phyloP scores from a whole-genome alignment of 1,284 basidiomycete species.

The Fomitopsis pinicola region DNA sequence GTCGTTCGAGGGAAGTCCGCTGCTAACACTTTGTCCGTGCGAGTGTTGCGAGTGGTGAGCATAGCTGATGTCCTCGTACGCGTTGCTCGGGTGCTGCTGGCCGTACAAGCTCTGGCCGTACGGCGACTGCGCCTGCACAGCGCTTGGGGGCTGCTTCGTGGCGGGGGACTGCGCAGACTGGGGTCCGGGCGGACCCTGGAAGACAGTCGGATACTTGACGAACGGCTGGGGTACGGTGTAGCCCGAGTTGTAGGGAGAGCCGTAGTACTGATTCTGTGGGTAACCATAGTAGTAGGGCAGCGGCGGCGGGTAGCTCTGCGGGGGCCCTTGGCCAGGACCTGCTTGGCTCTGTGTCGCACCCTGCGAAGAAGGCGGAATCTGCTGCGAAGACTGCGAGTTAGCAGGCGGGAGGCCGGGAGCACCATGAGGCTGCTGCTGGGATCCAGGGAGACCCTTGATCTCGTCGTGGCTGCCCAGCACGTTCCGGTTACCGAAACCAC shows the following conservation, averaged over 20 bases:
- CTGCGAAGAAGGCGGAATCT: conserved; percentile 42
- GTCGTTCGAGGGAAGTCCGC: conserved; percentile 46
- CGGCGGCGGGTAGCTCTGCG: conserved; percentile 56
- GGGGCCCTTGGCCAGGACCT: conserved; percentile 53
- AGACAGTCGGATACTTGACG: conserved; percentile 72
- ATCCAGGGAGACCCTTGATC: conserved; percentile 57
- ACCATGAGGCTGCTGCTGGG: conserved; percentile 50
- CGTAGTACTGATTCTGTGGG: conserved; percentile 71
- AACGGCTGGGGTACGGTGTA: conserved; percentile 67
- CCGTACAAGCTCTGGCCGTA: conserved; percentile 62
- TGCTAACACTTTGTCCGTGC: conserved; percentile 47
- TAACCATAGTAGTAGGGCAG: conserved; percentile 65
- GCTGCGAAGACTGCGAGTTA: conserved; percentile 47
- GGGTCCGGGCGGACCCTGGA: conserved; percentile 64
- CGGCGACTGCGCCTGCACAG: conserved; percentile 55
- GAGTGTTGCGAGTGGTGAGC: conserved; percentile 53
- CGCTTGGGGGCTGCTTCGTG: conserved; percentile 53
- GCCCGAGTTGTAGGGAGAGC: conserved; percentile 64
- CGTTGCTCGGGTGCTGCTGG: conserved; percentile 49
- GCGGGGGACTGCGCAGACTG: conserved; percentile 58
- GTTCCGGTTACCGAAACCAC: conserved; percentile 56
- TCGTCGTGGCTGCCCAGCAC: conserved; percentile 63
- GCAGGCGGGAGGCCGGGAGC: conserved; percentile 47
- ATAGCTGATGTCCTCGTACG: conserved; percentile 64
- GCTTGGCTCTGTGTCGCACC: conserved; percentile 50